Evolutionary conservation across 1,284 basidiomycete genomes (phyloP).

Genomic region (Stygiomarasmius scandens): DNA sequence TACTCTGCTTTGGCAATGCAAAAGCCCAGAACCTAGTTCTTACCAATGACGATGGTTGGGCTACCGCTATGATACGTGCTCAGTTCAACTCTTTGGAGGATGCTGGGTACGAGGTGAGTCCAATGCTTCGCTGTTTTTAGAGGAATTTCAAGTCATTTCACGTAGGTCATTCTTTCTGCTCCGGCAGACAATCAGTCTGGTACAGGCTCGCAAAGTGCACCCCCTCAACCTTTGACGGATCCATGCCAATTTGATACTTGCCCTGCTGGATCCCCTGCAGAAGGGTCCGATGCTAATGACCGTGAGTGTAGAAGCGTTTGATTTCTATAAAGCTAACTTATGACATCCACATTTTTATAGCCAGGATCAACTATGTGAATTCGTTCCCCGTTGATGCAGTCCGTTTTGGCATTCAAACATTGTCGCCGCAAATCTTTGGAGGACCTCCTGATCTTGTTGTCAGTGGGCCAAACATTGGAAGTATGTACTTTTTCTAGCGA

Average conservation of each 20-base stretch:
- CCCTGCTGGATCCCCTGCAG: constrained; percentile 43
- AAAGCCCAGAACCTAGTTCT: constrained; percentile 33
- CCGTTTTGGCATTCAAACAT: constrained; percentile 48
- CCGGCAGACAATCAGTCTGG: constrained; percentile 48
- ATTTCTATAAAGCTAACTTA: not conserved
- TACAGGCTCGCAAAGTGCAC: constrained; percentile 37
- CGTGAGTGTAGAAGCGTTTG: constrained; percentile 32
- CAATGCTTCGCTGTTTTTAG: not conserved
- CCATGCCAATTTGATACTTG: constrained; percentile 47
- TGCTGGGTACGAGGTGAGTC: constrained; percentile 44
- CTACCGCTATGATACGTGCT: constrained; percentile 50
- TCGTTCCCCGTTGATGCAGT: constrained; percentile 48
- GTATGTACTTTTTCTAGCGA: constrained; percentile 27
- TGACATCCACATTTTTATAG: constrained; percentile 18
- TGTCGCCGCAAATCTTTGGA: constrained; percentile 47
- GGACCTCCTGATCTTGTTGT: constrained; percentile 52
- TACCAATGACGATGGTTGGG: constrained; percentile 57
- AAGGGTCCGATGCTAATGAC: constrained; percentile 45
- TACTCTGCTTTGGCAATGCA: not conserved
- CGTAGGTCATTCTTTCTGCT: constrained; percentile 40
- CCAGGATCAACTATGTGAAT: constrained; percentile 44
- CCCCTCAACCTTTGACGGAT: constrained; percentile 27
- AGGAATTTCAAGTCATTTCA: not conserved
- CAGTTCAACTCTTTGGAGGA: constrained; percentile 37
- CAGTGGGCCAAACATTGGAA: constrained; percentile 54